Conservation (phyloP, 2,329 filamentous ascomycete genomes). For the Neofusicoccum kwambonambiense region DNA sequence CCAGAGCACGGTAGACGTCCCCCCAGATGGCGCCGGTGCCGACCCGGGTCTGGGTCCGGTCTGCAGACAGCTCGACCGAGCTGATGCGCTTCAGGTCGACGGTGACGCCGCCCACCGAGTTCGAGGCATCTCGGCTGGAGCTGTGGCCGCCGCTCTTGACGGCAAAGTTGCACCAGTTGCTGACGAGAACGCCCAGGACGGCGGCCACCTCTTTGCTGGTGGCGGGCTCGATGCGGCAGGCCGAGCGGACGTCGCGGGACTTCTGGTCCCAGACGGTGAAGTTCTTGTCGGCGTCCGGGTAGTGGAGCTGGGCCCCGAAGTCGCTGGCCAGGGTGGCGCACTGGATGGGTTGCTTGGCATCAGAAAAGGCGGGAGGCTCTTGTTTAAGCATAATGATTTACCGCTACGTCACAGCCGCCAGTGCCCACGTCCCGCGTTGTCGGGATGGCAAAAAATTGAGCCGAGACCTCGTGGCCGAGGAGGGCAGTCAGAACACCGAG, state of each 20-base stretch:
- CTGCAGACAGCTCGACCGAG: neutral
- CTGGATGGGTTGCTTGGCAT: neutral
- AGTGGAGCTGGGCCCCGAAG: neutral
- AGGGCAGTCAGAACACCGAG: neutral
- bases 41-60: conserved; percentile 22
- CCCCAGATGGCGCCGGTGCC: conserved; percentile 7
- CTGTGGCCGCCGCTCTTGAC: conserved; percentile 34
- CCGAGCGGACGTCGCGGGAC: neutral
- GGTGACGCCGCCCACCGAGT: conserved; percentile 31
- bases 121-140: conserved; percentile 23
- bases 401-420: conserved; percentile 3
- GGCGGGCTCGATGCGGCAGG: conserved; percentile 25
- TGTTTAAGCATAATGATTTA: neutral
- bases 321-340: neutral
- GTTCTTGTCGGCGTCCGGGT: neutral
- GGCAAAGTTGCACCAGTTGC: conserved; percentile 23
- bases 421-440: neutral
- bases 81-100: conserved; percentile 31
- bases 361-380: neutral
- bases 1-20: conserved; percentile 21
- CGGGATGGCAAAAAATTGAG: neutral
- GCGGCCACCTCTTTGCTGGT: conserved; percentile 29
- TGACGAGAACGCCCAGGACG: conserved; percentile 28
- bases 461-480: neutral
- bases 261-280: conserved; percentile 7